A percentile compares a stretch with the other conserved stretches of the same genome.
These are phyloP conservation scores for Simplicillium aogashimaense DNA, from an alignment of 2,329 filamentous ascomycete genomes.

Conservation along the genomic window DNA sequence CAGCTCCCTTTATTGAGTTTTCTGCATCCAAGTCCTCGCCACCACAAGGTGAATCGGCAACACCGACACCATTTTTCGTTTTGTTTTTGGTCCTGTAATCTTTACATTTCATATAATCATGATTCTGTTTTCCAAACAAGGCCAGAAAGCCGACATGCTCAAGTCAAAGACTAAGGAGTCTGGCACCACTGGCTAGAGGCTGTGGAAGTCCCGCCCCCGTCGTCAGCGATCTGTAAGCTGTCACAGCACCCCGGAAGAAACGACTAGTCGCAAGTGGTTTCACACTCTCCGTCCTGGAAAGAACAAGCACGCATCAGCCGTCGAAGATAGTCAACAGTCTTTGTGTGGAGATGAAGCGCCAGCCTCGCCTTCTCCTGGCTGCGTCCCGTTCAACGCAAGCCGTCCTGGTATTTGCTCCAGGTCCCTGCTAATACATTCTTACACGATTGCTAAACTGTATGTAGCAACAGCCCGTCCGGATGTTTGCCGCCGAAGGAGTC, in stretches of 20 bases:
- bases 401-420: not conserved
- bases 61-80: not conserved
- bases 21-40: too few species aligned
- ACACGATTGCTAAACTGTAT: not conserved
- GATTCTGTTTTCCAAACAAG: slow-evolving; percentile 5
- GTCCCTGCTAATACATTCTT: not conserved
- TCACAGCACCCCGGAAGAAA: slow-evolving; percentile 1
- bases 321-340: not conserved
- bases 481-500: slow-evolving; percentile 14
- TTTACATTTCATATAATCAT: slow-evolving; percentile 6
- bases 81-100: slow-evolving; percentile 2
- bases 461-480: slow-evolving; percentile 3
- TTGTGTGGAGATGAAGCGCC: not conserved
- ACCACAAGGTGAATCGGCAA: not conserved
- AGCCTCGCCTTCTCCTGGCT: too few species aligned
- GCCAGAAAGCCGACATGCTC: slow-evolving; percentile 3
- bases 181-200: slow-evolving; percentile 14
- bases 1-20: not conserved
- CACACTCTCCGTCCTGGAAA: slow-evolving; percentile 8
- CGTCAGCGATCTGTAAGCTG: slow-evolving; percentile 5
- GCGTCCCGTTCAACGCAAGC: too few species aligned
- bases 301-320: not conserved
- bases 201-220: slow-evolving; percentile 15
- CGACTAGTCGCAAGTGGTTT: slow-evolving; percentile 9
- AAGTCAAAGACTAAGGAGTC: slow-evolving; percentile 5